phyloP scores from a whole-genome alignment of 2,329 filamentous ascomycete genomes.

The Fusarium xyrophilum region DNA sequence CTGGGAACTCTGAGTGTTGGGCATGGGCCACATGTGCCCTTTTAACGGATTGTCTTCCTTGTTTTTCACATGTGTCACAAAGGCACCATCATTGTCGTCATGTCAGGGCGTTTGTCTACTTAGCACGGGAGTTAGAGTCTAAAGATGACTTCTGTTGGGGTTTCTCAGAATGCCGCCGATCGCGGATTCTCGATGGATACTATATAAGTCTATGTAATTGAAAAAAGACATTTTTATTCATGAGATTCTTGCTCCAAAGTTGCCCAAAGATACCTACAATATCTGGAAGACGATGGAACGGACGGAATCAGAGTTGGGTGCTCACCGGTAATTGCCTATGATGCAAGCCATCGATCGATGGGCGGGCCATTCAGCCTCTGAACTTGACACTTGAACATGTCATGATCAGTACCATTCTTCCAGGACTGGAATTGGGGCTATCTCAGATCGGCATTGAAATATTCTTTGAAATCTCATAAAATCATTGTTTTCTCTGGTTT shows the following conservation, averaged over 20 bases:
- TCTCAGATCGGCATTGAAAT: not conserved
- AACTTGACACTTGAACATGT: not conserved
- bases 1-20: constrained; percentile 12
- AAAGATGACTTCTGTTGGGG: constrained; percentile 15
- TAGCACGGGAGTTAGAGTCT: constrained; percentile 40
- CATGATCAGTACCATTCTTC: not conserved
- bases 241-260: not conserved
- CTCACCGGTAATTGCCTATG: not conserved
- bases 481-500: not conserved
- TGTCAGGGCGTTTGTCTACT: constrained; percentile 37
- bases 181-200: constrained; percentile 28
- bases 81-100: constrained; percentile 33
- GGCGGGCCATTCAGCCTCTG: not conserved
- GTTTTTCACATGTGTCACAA: constrained; percentile 26
- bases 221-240: constrained; percentile 19
- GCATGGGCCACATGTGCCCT: constrained; percentile 10
- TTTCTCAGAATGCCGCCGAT: constrained; percentile 21
- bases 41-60: constrained; percentile 23
- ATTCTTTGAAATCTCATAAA: not conserved
- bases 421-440: not conserved
- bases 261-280: not conserved
- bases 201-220: constrained; percentile 28
- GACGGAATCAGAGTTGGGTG: not conserved
- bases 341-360: not conserved
- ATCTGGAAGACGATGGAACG: not conserved